phyloP scores from a whole-genome alignment of 2,329 filamentous ascomycete genomes.

The Ascochyta viciae-villosae region DNA sequence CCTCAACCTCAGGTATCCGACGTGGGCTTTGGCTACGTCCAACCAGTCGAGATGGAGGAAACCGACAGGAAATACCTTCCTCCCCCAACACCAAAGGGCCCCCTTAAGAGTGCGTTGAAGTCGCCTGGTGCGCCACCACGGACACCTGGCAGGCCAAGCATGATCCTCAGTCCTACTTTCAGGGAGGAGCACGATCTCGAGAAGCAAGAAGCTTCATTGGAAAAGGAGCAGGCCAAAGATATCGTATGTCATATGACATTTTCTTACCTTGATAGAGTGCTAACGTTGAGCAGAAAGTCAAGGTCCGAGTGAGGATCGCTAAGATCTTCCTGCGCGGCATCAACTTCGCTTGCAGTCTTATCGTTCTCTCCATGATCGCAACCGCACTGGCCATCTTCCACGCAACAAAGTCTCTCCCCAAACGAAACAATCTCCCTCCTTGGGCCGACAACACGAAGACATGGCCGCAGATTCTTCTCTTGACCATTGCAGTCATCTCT shows the following conservation, averaged over 20 bases:
- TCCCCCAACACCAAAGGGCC: constrained; percentile 71
- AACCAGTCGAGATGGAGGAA: constrained; percentile 62
- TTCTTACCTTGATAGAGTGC: constrained; percentile 3
- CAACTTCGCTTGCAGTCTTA: constrained; percentile 96
- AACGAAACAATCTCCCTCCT: constrained; percentile 79
- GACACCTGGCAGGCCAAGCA: constrained; percentile 64
- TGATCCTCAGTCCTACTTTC: constrained; percentile 90
- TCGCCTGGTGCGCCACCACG: constrained; percentile 79
- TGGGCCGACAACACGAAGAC: constrained; percentile 82
- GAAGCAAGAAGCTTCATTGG: constrained; percentile 80
- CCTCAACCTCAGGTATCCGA: constrained; percentile 78
- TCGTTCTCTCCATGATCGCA: constrained; percentile 88
- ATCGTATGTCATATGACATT: constrained; percentile 69
- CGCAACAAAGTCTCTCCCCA: constrained; percentile 75
- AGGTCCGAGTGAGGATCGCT: constrained; percentile 86
- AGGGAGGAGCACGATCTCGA: constrained; percentile 85
- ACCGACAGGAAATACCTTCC: constrained; percentile 54
- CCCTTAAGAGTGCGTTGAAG: constrained; percentile 89
- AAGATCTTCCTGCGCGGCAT: constrained; percentile 95
- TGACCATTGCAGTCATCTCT: constrained; percentile 80
- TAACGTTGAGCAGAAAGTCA: constrained; percentile 77
- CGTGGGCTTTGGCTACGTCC: constrained; percentile 91
- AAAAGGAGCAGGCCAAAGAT: constrained; percentile 86
- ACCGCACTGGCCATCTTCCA: constrained; percentile 94
- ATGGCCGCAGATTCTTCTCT: constrained; percentile 89